These are phyloP conservation scores for Ramaria sp. DNA, from an alignment of 768 basidiomycete genomes.

Conservation along the genomic window DNA sequence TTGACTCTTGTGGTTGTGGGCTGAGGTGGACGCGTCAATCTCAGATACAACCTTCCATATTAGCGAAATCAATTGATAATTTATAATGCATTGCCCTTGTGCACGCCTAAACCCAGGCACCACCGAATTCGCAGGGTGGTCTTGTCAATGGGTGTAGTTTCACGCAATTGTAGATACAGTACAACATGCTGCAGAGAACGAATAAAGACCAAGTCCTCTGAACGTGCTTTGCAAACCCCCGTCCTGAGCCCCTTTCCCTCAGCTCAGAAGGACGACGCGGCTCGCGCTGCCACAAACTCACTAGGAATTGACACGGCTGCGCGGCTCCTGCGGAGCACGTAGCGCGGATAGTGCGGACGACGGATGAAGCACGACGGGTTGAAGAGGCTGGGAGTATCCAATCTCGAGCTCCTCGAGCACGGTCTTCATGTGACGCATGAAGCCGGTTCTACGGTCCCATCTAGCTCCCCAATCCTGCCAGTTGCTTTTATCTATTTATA, in stretches of 20 bases:
- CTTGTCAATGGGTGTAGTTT: no score
- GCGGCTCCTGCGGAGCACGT: background rate
- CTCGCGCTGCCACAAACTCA: background rate
- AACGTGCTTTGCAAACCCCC: no score
- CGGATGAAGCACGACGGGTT: constrained; percentile 48
- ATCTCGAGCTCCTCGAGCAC: constrained; percentile 67
- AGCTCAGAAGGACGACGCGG: no score
- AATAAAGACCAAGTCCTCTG: no score
- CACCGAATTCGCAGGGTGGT: no score
- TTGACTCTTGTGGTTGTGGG: background rate
- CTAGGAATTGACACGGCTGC: background rate
- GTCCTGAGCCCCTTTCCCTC: no score
- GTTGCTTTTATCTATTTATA: constrained; percentile 50
- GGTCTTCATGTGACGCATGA: constrained; percentile 67
- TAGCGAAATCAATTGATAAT: background rate
- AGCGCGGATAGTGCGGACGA: background rate
- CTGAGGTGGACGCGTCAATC: no score
- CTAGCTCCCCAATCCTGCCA: constrained; percentile 86
- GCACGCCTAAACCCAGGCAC: no score
- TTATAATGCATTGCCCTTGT: no score
- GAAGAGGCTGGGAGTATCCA: constrained; percentile 57
- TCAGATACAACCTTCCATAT: background rate
- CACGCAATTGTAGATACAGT: no score
- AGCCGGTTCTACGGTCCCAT: constrained; percentile 61
- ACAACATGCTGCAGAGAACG: no score